Base-by-base conservation (phyloP, 1,139 yeast genomes). In the Barnettozyma hawaiiensis region DNA sequence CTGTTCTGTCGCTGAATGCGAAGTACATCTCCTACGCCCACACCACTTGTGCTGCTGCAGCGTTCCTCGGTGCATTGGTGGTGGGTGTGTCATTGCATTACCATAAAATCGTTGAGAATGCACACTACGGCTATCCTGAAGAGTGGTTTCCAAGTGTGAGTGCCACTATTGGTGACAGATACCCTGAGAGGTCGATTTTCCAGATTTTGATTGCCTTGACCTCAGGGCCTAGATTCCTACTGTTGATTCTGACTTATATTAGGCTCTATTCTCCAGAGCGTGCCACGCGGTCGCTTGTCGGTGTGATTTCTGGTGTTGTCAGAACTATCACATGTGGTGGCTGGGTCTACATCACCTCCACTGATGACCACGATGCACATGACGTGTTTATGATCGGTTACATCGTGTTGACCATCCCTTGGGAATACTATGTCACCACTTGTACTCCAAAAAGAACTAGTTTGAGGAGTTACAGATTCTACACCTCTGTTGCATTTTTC, bases 61-160 rank as follows among this genome's bases (percentile, higher is more conserved):
- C 96, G 2, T 89, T 89, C 58, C 39, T 83, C 7, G 75, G 80
- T 0, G 96, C 97, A 2, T 70, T 89, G 29, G 62, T 71, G 0
- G 78, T 85, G 31, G 97, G 96, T 5, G 76, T 77, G 51, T 69
- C 69, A 46, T 70, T 89, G 14, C 97, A 89, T 62, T 89, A 81
- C 62, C 69, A 83, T 48, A 90, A 92, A 61, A 92, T 92, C 58
- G 96, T 92, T 11, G 71, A 81, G 55, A 92, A 92, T 61, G 83
- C 92, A 36, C 77, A 78, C 49, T 90, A 71, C 59, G 95, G 96
- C 0, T 92, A 86, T 59, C 98, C 98, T 1, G 94, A 89, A 47
- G 98, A 92, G 64, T 92, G 98, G 98, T 90, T 92, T 59, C 98
- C 98, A 1, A 83, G 95, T 55, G 98, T 92, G 2, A 84, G 95